These are phyloP conservation scores for Penicillium steckii DNA, from an alignment of 495 filamentous ascomycete genomes.

Conservation along the genomic window DNA sequence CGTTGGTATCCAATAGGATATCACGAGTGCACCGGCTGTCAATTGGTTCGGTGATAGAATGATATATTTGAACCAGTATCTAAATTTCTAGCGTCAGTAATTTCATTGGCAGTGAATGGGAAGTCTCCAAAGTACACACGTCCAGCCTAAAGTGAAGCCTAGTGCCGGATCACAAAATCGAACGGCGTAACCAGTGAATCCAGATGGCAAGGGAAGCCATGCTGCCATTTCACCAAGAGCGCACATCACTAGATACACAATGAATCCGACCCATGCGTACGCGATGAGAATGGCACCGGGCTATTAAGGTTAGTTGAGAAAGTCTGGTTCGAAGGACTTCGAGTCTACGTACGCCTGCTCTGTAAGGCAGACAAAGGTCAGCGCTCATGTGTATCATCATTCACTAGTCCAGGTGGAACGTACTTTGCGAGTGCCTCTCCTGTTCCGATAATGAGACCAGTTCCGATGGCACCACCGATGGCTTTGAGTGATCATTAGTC, in stretches of 20 bases:
- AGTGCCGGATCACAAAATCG: conserved; percentile 65
- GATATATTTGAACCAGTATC: conserved; percentile 63
- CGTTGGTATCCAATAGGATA: conserved; percentile 65
- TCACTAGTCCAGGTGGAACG: conserved; percentile 7
- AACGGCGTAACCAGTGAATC: conserved; percentile 61
- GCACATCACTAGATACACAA: conserved; percentile 66
- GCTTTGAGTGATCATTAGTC: conserved; percentile 35
- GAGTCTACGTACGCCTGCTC: conserved; percentile 37
- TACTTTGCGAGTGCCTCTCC: conserved; percentile 61
- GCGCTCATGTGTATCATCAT: background rate
- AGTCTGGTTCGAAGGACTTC: background rate
- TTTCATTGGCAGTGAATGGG: too few species aligned
- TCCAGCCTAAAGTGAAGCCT: conserved; percentile 68
- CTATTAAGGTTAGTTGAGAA: conserved; percentile 37
- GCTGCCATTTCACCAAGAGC: conserved; percentile 69
- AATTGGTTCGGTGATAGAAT: conserved; percentile 82
- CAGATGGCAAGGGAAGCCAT: conserved; percentile 60
- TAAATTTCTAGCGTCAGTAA: conserved; percentile 10
- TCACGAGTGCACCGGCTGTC: conserved; percentile 73
- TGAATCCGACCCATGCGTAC: conserved; percentile 57
- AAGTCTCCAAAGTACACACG: too few species aligned
- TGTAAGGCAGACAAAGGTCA: conserved; percentile 13
- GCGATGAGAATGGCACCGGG: conserved; percentile 75
- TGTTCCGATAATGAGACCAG: conserved; percentile 66
- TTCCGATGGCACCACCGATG: conserved; percentile 85